A percentile compares a stretch with the other conserved stretches of the same genome.
These are phyloP conservation scores for Sphenostylis stenocarpa DNA, from an alignment of 306 rosid genomes.

Conservation along the genomic window DNA sequence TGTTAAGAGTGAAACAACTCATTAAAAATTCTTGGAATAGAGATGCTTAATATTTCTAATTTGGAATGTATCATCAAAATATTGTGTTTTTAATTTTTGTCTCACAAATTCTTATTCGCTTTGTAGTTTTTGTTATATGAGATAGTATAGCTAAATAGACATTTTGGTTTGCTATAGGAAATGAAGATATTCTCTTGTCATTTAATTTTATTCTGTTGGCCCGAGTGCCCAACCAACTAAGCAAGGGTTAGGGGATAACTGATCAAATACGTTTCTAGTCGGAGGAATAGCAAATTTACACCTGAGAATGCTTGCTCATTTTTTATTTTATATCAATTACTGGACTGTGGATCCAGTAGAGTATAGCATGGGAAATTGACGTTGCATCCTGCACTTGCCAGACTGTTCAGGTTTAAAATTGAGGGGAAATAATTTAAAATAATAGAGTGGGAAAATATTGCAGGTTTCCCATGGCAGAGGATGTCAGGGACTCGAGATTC, in stretches of 20 bases:
- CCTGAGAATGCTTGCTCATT: neutral
- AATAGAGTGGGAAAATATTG: neutral
- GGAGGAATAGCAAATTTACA: slow-evolving; percentile 11
- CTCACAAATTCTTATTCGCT: too few species aligned
- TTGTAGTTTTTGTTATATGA: neutral
- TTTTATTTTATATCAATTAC: slow-evolving; percentile 24
- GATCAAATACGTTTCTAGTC: slow-evolving; percentile 27
- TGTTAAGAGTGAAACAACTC: too few species aligned
- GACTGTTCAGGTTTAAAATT: slow-evolving; percentile 30
- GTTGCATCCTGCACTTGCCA: slow-evolving; percentile 24
- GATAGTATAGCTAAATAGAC: slow-evolving; percentile 21
- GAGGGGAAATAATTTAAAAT: slow-evolving; percentile 9
- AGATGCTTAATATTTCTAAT: too few species aligned
- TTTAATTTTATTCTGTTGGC: slow-evolving; percentile 32
- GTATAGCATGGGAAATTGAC: slow-evolving; percentile 19
- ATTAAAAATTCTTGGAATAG: too few species aligned
- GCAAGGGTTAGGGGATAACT: slow-evolving; percentile 15
- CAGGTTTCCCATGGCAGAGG: slow-evolving; percentile 30
- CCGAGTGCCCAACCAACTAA: slow-evolving; percentile 31
- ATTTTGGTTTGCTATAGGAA: slow-evolving; percentile 25
- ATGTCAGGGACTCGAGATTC: slow-evolving; percentile 40
- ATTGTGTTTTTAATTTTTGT: too few species aligned
- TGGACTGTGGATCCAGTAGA: neutral
- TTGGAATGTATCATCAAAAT: too few species aligned
- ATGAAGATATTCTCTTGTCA: slow-evolving; percentile 21